These are phyloP conservation scores for Cyberlindnera samutprakarnensis DNA, from an alignment of 805 yeast species.

Conservation along the genomic window DNA sequence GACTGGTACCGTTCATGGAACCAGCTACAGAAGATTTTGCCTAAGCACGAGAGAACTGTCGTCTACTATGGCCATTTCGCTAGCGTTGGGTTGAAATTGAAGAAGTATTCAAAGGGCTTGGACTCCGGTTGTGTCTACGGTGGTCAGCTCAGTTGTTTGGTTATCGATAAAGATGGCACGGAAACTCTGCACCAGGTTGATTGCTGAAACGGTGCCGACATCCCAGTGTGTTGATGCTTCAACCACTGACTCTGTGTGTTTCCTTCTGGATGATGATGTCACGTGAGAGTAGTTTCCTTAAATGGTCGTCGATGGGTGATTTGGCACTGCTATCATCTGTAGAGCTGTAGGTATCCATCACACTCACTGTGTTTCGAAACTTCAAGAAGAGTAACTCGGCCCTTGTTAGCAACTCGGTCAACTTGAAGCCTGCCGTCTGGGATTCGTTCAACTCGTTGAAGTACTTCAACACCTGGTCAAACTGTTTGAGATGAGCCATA, in stretches of 20 bases:
- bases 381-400: slow-evolving; percentile 78
- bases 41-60: slow-evolving; percentile 24
- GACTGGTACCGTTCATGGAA: slow-evolving; percentile 43
- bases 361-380: slow-evolving; percentile 71
- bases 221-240: too few relatives aligned
- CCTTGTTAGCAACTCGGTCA: slow-evolving; percentile 72
- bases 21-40: slow-evolving; percentile 11
- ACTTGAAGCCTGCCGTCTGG: slow-evolving; percentile 34
- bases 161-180: slow-evolving; percentile 9
- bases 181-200: slow-evolving; percentile 11
- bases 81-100: slow-evolving; percentile 57
- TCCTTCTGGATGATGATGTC: slow-evolving; percentile 63
- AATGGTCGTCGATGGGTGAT: slow-evolving; percentile 35
- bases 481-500: slow-evolving; percentile 60
- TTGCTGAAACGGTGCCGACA: too few relatives aligned
- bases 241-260: slow-evolving; percentile 8
- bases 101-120: slow-evolving; percentile 66
- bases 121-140: slow-evolving; percentile 84
- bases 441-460: slow-evolving; percentile 84
- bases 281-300: slow-evolving; percentile 53
- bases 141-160: slow-evolving; percentile 53
- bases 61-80: slow-evolving; percentile 92
- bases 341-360: slow-evolving; percentile 42
- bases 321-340: slow-evolving; percentile 12
- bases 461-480: slow-evolving; percentile 88